A percentile compares a stretch with the other conserved stretches of the same genome.
Conservation (phyloP, 305 asterid species). For the Galium porrigens region DNA sequence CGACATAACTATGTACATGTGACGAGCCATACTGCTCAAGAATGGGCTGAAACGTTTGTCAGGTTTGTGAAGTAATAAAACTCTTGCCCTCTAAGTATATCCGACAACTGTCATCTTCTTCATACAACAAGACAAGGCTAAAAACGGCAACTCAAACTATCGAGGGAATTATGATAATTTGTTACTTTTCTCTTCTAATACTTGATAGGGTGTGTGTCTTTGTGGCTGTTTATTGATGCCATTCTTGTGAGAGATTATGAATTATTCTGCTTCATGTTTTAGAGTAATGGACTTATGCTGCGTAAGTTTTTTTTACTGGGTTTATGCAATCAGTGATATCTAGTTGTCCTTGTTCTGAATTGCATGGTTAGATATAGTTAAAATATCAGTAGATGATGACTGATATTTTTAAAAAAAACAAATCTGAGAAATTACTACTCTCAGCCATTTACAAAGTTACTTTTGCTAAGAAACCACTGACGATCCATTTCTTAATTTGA, state of each 20-base stretch:
- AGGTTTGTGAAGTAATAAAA: conserved; percentile 36
- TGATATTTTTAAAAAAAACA: background rate
- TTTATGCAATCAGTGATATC: background rate
- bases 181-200: background rate
- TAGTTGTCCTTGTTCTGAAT: background rate
- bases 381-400: background rate
- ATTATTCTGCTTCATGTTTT: background rate
- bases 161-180: background rate
- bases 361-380: background rate
- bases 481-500: background rate
- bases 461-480: background rate
- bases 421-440: background rate
- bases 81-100: conserved; percentile 4
- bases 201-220: background rate
- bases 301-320: background rate
- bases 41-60: conserved; percentile 93
- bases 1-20: conserved; percentile 71
- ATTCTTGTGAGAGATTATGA: background rate
- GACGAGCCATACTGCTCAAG: conserved; percentile 94
- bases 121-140: conserved; percentile 2
- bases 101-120: background rate
- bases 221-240: background rate
- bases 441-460: background rate
- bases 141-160: background rate
- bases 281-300: background rate